Base-by-base conservation (phyloP, 768 basidiomycete species). In the Pleurotus platypus region DNA sequence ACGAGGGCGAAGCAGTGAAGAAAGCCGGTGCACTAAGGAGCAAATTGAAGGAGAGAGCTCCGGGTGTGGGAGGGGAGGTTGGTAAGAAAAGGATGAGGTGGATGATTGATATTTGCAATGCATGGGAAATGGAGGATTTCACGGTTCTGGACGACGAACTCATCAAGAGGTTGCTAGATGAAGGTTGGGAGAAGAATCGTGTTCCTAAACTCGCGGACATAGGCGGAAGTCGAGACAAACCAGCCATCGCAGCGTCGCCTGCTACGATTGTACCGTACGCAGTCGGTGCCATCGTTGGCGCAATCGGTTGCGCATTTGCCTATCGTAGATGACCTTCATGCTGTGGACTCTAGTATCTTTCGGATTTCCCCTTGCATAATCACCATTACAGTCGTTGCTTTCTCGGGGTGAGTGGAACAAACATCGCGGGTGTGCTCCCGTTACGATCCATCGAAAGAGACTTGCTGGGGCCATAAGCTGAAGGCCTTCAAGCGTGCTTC, bases 101-200 rank as follows among this genome's bases (percentile, higher is more conserved):
- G 93, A 95, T 97, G 89, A 82, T 87, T 16, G 80, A 80, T 59
- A 75, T 97, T 20, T 98, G 93, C 71, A 91, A 92, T 58, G 70
- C 75, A 27, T 98, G 95, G 95, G 74, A 80, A 30, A 75, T 98
- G 75, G 90, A 89, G 46, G 89, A 95, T 56, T 81, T 99, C 58
- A 84, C 81, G 2, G 60, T 69, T 56, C 75, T 95, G 63, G 84
- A 92, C 68, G 85, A 89, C 30, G 73, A 65, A 13, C 77, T 77
- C 69, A 89, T 92, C 71, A 72, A 73, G 26, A 78, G 64, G 57
- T 71, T 98, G 15, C 70, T 99, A 58, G 84, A 91, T 59, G 81
- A 88, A 45, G 96, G 96, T 3, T 99, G 94, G 94, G 89, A 93
- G 63, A 79, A 82, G 46, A 73, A 79, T 54, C 58, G 62, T 9